Conservation (phyloP, 805 yeast species). For the Hanseniaspora lindneri region DNA sequence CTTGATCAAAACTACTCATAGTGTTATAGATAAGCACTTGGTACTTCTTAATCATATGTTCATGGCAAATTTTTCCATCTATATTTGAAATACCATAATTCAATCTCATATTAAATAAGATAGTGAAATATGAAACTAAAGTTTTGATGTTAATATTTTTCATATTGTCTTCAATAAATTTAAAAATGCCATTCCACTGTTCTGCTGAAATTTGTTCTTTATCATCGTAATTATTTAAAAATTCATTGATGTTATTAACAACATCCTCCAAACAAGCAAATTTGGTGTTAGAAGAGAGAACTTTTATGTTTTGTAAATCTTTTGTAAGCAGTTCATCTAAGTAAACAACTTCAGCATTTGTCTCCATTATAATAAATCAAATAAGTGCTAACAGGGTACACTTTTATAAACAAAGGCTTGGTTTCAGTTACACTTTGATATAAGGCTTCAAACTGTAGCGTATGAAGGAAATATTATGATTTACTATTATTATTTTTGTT, state of each 20-base stretch:
- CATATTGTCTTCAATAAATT: neutral
- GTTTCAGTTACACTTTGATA: too few relatives aligned
- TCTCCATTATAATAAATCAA: too few relatives aligned
- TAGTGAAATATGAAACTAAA: neutral
- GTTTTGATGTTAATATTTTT: neutral
- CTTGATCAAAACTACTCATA: neutral
- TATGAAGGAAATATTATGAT: too few relatives aligned
- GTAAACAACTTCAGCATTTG: too few relatives aligned
- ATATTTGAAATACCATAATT: neutral
- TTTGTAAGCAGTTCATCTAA: too few relatives aligned
- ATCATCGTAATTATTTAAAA: neutral
- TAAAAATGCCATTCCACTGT: neutral
- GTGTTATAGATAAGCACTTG: slow-evolving; percentile 6
- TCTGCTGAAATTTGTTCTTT: neutral
- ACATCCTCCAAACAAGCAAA: neutral
- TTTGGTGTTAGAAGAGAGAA: too few relatives aligned
- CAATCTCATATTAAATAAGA: neutral
- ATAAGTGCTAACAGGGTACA: too few relatives aligned
- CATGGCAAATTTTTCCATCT: neutral
- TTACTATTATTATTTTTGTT: too few relatives aligned
- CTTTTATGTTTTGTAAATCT: too few relatives aligned
- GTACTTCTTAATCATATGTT: slow-evolving; percentile 1
- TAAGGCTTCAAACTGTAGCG: too few relatives aligned
- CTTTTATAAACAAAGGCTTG: too few relatives aligned
- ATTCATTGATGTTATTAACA: neutral